Conservation (phyloP, 2,329 filamentous ascomycete species). For the Phaeoacremonium minimum region DNA sequence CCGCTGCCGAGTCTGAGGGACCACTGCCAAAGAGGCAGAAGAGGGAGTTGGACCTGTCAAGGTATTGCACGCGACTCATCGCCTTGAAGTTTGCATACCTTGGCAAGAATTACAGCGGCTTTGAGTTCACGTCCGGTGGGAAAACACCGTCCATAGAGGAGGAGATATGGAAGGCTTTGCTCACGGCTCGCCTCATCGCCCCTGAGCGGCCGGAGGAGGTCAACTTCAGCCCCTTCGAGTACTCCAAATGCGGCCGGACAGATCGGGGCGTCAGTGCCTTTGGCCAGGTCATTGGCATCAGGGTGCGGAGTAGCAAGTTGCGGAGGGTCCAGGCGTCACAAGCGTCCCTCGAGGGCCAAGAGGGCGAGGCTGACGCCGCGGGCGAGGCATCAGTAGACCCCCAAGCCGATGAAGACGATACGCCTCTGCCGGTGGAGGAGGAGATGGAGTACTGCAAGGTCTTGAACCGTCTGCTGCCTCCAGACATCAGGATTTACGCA, state of each 20-base stretch:
- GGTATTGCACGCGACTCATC: constrained; percentile 78
- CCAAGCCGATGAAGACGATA: constrained; percentile 37
- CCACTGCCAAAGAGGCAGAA: constrained; percentile 31
- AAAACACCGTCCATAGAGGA: constrained; percentile 82
- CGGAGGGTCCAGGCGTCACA: constrained; percentile 14
- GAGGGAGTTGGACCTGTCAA: constrained; percentile 68
- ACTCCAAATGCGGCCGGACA: constrained; percentile 92
- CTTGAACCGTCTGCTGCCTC: constrained; percentile 81
- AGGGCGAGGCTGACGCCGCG: constrained; percentile 3
- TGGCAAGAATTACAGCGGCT: constrained; percentile 87
- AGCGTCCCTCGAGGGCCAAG: constrained; percentile 13
- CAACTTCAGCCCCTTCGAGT: constrained; percentile 80
- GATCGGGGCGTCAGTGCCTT: constrained; percentile 94
- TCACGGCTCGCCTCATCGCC: constrained; percentile 76
- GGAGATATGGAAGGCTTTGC: constrained; percentile 86
- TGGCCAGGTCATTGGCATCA: constrained; percentile 84
- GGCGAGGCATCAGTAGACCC: constrained; percentile 2
- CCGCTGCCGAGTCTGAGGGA: constrained; percentile 2
- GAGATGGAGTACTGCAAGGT: constrained; percentile 81
- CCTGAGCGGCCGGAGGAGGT: constrained; percentile 60
- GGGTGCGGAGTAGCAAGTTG: constrained; percentile 78
- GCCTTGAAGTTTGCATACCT: constrained; percentile 93
- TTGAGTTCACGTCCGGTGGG: constrained; percentile 77
- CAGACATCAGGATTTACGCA: constrained; percentile 84
- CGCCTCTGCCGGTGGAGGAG: constrained; percentile 62